A percentile compares a stretch with the other conserved stretches of the same genome.
Evolutionary conservation across 345 rosid species (phyloP).

Genomic region (Stellera chamaejasme): DNA sequence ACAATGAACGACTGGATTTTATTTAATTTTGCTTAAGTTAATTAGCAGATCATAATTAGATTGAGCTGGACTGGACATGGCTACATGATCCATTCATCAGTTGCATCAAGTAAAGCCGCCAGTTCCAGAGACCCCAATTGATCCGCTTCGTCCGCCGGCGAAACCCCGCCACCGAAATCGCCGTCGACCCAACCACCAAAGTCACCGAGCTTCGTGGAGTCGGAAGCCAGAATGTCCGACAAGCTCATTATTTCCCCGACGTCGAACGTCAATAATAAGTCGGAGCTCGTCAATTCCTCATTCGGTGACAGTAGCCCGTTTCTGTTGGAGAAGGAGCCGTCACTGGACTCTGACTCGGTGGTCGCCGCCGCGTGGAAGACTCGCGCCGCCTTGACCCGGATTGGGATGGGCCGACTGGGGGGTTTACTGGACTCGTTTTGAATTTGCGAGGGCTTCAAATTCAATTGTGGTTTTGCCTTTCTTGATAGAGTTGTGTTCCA

Average conservation of each 20-base stretch:
- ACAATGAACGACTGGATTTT: too few species aligned
- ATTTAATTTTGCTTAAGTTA: not conserved
- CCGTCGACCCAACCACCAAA: not conserved
- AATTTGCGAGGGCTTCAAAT: not conserved
- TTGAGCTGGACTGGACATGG: too few species aligned
- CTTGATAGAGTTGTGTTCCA: conserved; percentile 20
- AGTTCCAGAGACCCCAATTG: conserved; percentile 14
- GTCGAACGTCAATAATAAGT: not conserved
- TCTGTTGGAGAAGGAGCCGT: not conserved
- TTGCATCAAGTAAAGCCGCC: conserved; percentile 6
- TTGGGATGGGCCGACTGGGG: too few species aligned
- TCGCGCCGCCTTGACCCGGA: not conserved
- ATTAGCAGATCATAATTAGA: not conserved
- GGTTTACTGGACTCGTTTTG: not conserved
- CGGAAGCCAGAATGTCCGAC: conserved; percentile 6
- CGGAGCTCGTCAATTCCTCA: conserved; percentile 1
- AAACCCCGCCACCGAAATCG: conserved; percentile 1
- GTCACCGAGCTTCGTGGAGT: not conserved
- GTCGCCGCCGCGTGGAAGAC: not conserved
- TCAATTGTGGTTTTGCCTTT: not conserved
- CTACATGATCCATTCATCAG: conserved; percentile 13
- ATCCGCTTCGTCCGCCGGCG: conserved; percentile 3
- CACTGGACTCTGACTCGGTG: conserved; percentile 1
- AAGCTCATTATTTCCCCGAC: not conserved
- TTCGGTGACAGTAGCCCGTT: not conserved